Evolutionary conservation across 768 basidiomycete genomes (phyloP), one percentile per base, ranked within the genome.

Genomic region (Atractiella rhizophila): DNA sequence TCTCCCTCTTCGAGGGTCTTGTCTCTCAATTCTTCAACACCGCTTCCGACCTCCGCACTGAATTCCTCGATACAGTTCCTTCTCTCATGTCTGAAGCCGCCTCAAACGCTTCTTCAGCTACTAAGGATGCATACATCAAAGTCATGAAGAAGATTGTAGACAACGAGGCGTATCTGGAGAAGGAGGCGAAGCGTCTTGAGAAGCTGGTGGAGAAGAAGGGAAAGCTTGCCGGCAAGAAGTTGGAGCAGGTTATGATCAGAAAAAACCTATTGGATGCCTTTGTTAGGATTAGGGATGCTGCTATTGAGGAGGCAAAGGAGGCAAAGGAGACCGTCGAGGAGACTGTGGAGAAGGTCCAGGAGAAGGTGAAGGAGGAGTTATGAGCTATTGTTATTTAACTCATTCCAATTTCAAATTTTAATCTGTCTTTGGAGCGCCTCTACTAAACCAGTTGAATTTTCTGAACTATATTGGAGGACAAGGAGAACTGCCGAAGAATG

Each of bases 161-260:
- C 35, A 65, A 71, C 23, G 73, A 74, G 51, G 68, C 58, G 27
- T 96, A 86, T 62, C 53, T 88, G 40, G 67, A 70, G 56, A 88
- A 86, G 63, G 91, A 98, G 61, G 60, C 69, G 25, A 71, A 69
- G 52, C 70, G 86, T 28, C 40, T 57, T 21, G 29, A 20, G 15
- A 48, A 46, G 32, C 35, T 43, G 34, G 45, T 51, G 43, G 60
- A 63, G 52, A 88, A 85, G 59, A 73, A 74, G 34, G 51, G 50
- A 5, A 39, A 42, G 20, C 63, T 94, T 31, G 65, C 76, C 7
- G 65, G 68, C 0, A 60, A 65, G 30, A 94, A 96, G 62, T 61
- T 85, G 31, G 91, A 98, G 56, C 83, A 94, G 62, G 73, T 94
- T 55, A 77, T 80, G 60, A 68, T 78, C 57, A 94, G 88, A 64